Conservation (phyloP, 2,329 filamentous ascomycete species). For the Penicillium sclerotiorum region DNA sequence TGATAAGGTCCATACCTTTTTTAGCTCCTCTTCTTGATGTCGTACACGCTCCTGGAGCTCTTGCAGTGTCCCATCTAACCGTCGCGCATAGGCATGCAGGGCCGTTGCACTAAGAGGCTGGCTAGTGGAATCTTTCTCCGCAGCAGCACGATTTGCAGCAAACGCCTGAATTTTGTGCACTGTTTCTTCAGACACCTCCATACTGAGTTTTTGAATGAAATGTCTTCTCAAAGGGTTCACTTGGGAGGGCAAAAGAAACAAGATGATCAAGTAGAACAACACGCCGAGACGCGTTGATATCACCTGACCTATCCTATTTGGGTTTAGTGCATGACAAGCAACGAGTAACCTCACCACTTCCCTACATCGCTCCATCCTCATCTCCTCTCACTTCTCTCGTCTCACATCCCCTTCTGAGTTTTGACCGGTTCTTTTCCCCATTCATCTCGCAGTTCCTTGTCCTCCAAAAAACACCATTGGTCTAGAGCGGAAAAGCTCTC, state of each 20-base stretch:
- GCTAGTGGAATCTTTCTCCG: conserved; percentile 35
- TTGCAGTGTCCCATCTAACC: conserved; percentile 66
- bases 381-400: conserved; percentile 5
- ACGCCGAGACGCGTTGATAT: conserved; percentile 13
- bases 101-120: conserved; percentile 31
- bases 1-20: too few relatives aligned
- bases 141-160: conserved; percentile 35
- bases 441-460: conserved; percentile 6
- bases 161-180: conserved; percentile 40
- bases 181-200: conserved; percentile 36
- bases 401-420: conserved; percentile 8
- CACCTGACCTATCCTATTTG: conserved; percentile 15
- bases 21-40: conserved; percentile 51
- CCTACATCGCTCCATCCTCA: conserved; percentile 9
- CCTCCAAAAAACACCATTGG: conserved; percentile 1
- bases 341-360: conserved; percentile 3
- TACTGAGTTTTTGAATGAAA: conserved; percentile 12
- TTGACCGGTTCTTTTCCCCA: neutral
- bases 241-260: too few relatives aligned
- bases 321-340: conserved; percentile 21
- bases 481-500: conserved; percentile 12
- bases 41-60: conserved; percentile 62
- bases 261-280: conserved; percentile 1
- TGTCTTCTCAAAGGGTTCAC: neutral
- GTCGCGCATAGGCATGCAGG: conserved; percentile 37